Conservation (phyloP, 2,329 filamentous ascomycete species). For the Ophiocordyceps camponoti-leonardi region DNA sequence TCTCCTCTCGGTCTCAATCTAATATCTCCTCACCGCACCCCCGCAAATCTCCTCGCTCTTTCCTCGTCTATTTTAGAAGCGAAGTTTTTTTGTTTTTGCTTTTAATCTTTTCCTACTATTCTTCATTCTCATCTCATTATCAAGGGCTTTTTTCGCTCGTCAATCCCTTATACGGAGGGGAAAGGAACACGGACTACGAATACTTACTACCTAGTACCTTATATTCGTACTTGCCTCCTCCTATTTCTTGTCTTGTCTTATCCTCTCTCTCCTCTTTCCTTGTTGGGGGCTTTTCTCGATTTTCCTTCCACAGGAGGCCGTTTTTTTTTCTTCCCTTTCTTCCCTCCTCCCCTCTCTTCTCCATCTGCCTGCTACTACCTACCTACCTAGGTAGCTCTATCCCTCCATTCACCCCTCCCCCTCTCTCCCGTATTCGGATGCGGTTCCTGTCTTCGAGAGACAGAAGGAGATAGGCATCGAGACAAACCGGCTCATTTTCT, state of each 20-base stretch:
- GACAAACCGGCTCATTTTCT: not conserved
- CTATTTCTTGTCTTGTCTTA: too few relatives aligned
- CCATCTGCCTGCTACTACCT: too few relatives aligned
- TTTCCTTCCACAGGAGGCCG: not conserved
- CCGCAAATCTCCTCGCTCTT: not conserved
- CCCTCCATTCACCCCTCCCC: not conserved
- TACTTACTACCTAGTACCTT: too few relatives aligned
- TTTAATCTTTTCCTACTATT: too few relatives aligned
- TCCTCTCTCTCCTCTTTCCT: too few relatives aligned
- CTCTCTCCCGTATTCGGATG: not conserved
- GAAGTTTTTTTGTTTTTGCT: not conserved
- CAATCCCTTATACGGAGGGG: too few relatives aligned
- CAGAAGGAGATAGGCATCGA: not conserved
- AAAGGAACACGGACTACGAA: too few relatives aligned
- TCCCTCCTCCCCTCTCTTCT: not conserved
- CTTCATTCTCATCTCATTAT: too few relatives aligned
- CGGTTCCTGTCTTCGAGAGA: not conserved
- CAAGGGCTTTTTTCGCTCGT: too few relatives aligned
- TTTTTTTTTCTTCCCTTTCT: not conserved
- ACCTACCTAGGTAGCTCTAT: too few relatives aligned
- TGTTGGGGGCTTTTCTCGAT: not conserved
- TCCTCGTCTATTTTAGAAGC: not conserved
- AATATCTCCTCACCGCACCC: not conserved
- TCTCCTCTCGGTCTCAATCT: not conserved
- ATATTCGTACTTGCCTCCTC: too few relatives aligned